phyloP scores from a whole-genome alignment of 1,284 basidiomycete species.

The Ganoderma leucocontextum region DNA sequence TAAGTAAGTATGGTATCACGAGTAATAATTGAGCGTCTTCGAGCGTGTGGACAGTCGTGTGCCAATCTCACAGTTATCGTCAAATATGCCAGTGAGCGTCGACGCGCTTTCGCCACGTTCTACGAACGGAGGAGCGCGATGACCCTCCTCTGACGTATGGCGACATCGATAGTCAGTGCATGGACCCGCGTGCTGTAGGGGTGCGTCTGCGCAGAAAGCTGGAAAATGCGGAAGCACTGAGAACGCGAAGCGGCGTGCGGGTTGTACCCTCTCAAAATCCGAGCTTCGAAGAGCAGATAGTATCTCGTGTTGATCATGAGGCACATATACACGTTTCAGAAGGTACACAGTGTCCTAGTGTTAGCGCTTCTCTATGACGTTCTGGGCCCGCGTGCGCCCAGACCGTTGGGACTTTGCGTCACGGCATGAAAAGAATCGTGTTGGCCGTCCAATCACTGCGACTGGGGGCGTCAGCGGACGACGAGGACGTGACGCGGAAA shows the following conservation, averaged over 20 bases:
- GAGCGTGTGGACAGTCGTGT: too few relatives aligned
- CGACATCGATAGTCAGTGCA: neutral
- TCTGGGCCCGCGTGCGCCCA: neutral
- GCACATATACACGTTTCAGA: neutral
- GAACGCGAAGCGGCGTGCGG: neutral
- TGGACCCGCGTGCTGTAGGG: neutral
- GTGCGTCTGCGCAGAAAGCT: neutral
- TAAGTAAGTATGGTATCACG: too few relatives aligned
- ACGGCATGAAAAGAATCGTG: neutral
- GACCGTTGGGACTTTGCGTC: neutral
- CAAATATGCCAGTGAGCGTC: too few relatives aligned
- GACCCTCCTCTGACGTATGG: constrained; percentile 3
- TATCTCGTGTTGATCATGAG: constrained; percentile 4
- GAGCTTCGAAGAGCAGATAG: neutral
- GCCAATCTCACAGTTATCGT: too few relatives aligned
- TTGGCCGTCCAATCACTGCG: neutral
- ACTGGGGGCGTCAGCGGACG: neutral
- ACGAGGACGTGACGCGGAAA: neutral
- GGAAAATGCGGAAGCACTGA: neutral
- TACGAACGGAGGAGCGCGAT: neutral
- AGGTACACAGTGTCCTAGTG: neutral
- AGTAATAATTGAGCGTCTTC: too few relatives aligned
- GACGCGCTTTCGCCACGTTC: neutral
- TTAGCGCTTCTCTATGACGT: neutral
- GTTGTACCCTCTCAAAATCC: neutral